A percentile compares a stretch with the other conserved stretches of the same genome.
Evolutionary conservation across 78 protist species (phyloP).

Genomic region (Pelomyxa schiedti): DNA sequence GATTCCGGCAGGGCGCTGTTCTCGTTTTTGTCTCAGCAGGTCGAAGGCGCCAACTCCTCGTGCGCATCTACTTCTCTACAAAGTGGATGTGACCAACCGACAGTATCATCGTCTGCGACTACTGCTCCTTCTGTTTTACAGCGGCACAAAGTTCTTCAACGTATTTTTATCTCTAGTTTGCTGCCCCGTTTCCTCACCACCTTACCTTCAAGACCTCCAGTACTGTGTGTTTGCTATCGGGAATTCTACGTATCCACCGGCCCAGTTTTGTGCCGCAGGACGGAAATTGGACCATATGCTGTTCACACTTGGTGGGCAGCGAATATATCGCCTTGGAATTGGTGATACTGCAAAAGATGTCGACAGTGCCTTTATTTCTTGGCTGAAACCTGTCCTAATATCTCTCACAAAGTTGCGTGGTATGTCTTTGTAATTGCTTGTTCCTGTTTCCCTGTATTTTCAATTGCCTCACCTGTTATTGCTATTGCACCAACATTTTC

Average conservation of each 20-base stretch:
- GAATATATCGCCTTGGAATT: background rate
- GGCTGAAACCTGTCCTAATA: background rate
- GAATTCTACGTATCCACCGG: constrained; percentile 8
- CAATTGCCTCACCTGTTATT: background rate
- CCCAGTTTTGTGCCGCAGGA: constrained; percentile 19
- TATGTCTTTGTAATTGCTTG: background rate
- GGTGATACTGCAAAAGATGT: constrained; percentile 13
- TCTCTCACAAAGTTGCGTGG: background rate
- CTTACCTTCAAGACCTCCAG: too few relatives aligned
- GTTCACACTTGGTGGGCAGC: constrained; percentile 6
- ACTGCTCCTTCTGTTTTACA: too few relatives aligned
- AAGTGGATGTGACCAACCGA: too few relatives aligned
- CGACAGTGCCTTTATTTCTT: background rate
- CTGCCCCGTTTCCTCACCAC: too few relatives aligned
- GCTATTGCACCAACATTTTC: background rate
- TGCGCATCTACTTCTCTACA: too few relatives aligned
- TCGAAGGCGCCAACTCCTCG: too few relatives aligned
- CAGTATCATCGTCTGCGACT: too few relatives aligned
- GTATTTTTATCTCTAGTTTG: too few relatives aligned
- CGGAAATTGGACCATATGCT: constrained; percentile 10
- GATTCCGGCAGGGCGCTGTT: too few relatives aligned
- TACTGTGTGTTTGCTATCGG: constrained; percentile 53
- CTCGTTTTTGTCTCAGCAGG: too few relatives aligned
- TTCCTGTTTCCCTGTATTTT: background rate
- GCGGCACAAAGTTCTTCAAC: too few relatives aligned